Conservation (phyloP, 805 yeast species). For the Spathaspora boniae region DNA sequence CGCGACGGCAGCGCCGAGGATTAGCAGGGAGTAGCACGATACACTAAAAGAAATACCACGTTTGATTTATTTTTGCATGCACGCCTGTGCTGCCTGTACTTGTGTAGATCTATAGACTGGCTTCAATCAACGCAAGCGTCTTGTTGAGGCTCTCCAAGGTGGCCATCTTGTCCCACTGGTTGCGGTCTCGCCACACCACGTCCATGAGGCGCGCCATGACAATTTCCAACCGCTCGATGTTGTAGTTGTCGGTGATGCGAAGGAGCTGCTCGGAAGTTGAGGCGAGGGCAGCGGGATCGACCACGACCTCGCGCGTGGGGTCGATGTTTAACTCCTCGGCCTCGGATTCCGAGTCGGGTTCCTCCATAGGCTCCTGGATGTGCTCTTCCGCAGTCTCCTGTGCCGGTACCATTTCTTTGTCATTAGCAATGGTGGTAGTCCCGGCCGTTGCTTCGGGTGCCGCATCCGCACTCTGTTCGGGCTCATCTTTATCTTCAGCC, state of each 20-base stretch:
- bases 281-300: slow-evolving; percentile 15
- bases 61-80: not conserved
- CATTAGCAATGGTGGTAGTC: not conserved
- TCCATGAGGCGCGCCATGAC: slow-evolving; percentile 66
- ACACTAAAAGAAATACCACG: not conserved
- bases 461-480: not conserved
- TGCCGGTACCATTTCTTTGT: not conserved
- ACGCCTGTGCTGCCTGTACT: not conserved
- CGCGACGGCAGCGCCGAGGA: slow-evolving; percentile 87
- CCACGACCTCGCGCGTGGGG: slow-evolving; percentile 36
- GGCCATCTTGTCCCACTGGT: slow-evolving; percentile 40
- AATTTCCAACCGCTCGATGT: slow-evolving; percentile 35
- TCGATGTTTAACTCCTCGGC: slow-evolving; percentile 41
- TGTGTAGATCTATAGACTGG: slow-evolving; percentile 1
- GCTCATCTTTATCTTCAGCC: not conserved
- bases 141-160: slow-evolving; percentile 31
- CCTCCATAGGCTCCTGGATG: slow-evolving; percentile 1
- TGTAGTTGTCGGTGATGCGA: slow-evolving; percentile 29
- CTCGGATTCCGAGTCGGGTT: slow-evolving; percentile 30
- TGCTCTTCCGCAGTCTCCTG: not conserved
- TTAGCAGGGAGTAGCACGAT: slow-evolving; percentile 22
- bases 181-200: slow-evolving; percentile 65
- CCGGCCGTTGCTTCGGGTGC: not conserved
- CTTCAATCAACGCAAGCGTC: slow-evolving; percentile 7
- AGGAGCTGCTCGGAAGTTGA: slow-evolving; percentile 26